Evolutionary conservation across 129 eudicot species (phyloP).

Genomic region (Tagetes patula): DNA sequence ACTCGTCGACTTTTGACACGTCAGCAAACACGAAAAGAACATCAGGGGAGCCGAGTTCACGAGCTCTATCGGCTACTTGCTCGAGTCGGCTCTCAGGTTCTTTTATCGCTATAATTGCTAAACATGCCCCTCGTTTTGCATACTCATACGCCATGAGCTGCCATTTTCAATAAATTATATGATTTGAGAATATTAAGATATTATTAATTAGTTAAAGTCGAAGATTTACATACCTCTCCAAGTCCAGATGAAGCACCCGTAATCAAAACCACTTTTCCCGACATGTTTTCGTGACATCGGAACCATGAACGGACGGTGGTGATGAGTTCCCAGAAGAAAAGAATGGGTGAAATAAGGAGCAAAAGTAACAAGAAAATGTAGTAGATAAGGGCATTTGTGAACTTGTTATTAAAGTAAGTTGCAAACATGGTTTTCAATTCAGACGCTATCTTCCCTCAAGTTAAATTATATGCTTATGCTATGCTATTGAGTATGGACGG

Average conservation of each 20-base stretch:
- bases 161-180: neutral
- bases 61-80: conserved; percentile 43
- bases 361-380: conserved; percentile 29
- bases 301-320: conserved; percentile 28
- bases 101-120: conserved; percentile 39
- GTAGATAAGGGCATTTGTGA: conserved; percentile 28
- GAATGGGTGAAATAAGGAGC: conserved; percentile 20
- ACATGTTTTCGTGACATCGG: conserved; percentile 26
- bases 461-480: neutral
- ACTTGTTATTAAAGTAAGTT: conserved; percentile 21
- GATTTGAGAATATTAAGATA: neutral
- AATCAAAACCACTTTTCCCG: conserved; percentile 47
- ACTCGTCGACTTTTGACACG: conserved; percentile 42
- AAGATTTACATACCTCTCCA: conserved; percentile 42
- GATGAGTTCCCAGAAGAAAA: conserved; percentile 34
- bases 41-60: conserved; percentile 44
- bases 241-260: conserved; percentile 57
- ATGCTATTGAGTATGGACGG: no score
- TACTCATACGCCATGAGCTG: conserved; percentile 52
- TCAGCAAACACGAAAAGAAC: conserved; percentile 43
- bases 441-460: neutral
- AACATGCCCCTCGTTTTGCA: conserved; percentile 43
- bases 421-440: conserved; percentile 27
- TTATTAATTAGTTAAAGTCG: neutral
- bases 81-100: conserved; percentile 34